Base-by-base conservation (phyloP, 768 basidiomycete species). In the Phanerochaete carnosa region DNA sequence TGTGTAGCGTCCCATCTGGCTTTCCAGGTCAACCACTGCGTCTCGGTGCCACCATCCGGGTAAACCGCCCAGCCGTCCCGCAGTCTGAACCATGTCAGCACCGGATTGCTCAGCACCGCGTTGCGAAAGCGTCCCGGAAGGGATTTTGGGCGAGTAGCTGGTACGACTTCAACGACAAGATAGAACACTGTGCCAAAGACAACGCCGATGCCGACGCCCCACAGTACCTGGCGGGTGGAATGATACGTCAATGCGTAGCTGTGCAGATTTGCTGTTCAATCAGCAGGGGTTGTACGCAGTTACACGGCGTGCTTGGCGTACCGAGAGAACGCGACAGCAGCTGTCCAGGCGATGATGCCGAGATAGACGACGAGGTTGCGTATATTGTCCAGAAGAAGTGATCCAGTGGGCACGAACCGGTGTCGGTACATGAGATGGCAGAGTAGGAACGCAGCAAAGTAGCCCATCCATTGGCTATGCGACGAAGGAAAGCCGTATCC, bases 391-490 rank as follows among this genome's bases (percentile, higher is more conserved):
- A 91, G 61, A 12, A 81, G 19, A 11, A 60, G 55, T 28, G 57
- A 78, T 7, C 88, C 88, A 1, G 82, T 84, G 2, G 83, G 72
- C 1, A 77, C 58, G 64, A 90, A 91, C 2, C 80, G 79, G 66
- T 93, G 90, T 35, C 84, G 83, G 63, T 85, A 86, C 63, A 81
- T 82, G 52, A 94, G 68, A 73, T 94, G 92, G 68, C 88, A 84
- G 45, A 86, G 68, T 46, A 94, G 71, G 72, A 94, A 94, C 0
- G 90, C 78, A 5, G 87, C 79, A 64, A 94, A 94, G 73, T 90
- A 94, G 16, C 85, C 92, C 92, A 94, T 93, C 70, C 88, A 92
- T 72, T 94, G 92, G 72, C 90, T 91, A 68, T 94, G 92, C 15
- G 90, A 92, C 0, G 92, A 93, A 0, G 92, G 92, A 66, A 94